Evolutionary conservation across 495 filamentous ascomycete species (phyloP).

Genomic region (Cercophora scortea): DNA sequence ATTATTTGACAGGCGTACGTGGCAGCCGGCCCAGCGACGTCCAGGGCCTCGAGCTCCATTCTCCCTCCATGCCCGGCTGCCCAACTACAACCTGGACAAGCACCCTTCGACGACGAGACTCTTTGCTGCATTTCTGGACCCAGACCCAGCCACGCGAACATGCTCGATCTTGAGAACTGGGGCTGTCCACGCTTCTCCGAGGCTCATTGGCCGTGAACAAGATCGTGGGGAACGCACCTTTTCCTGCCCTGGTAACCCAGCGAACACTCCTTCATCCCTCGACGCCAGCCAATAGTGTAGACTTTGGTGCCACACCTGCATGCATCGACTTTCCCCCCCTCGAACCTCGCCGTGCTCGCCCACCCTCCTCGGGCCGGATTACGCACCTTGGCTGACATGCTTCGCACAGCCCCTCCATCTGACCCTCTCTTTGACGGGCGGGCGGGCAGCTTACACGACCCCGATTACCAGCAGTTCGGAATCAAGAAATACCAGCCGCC

Average conservation of each 20-base stretch:
- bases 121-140: not conserved
- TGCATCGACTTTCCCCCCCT: too few relatives aligned
- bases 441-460: too few relatives aligned
- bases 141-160: constrained; percentile 3
- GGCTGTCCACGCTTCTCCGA: constrained; percentile 1
- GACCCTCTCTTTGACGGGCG: too few relatives aligned
- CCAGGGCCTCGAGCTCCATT: constrained; percentile 2
- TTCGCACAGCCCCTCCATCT: too few relatives aligned
- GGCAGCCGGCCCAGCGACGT: constrained; percentile 9
- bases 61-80: constrained; percentile 14
- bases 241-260: not conserved
- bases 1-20: constrained; percentile 8
- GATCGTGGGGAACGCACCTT: constrained; percentile 11
- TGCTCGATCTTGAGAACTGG: constrained; percentile 1
- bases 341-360: too few relatives aligned
- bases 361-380: too few relatives aligned
- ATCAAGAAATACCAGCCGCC: too few relatives aligned
- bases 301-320: not conserved
- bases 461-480: too few relatives aligned
- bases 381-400: too few relatives aligned
- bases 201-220: constrained; percentile 1
- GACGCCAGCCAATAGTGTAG: not conserved
- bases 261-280: not conserved
- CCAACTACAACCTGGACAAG: constrained; percentile 14
- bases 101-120: not conserved